Evolutionary conservation across 768 basidiomycete genomes (phyloP).

Genomic region (Agrocybe chaxingu): DNA sequence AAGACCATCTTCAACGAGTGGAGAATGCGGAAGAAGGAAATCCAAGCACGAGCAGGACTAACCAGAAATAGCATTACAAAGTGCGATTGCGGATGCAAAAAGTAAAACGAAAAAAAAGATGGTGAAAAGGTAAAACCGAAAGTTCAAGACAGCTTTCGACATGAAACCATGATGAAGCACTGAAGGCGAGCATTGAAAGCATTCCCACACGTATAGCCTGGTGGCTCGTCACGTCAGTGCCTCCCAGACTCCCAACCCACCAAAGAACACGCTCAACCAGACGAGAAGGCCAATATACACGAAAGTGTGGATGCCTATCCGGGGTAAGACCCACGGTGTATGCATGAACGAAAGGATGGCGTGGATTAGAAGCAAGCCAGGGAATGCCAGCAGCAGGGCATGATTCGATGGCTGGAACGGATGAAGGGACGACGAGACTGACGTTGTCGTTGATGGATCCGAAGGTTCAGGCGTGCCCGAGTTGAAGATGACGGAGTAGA

Average conservation of each 20-base stretch:
- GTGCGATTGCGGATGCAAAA: too few species aligned
- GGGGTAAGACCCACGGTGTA: constrained; percentile 62
- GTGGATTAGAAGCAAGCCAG: constrained; percentile 45
- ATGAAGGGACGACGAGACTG: not conserved
- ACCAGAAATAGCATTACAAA: too few species aligned
- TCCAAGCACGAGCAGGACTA: too few species aligned
- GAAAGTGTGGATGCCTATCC: constrained; percentile 72
- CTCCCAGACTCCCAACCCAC: constrained; percentile 71
- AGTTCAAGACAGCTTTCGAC: too few species aligned
- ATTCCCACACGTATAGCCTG: too few species aligned
- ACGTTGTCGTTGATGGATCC: too few species aligned
- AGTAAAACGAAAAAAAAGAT: too few species aligned
- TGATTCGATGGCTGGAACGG: constrained; percentile 24
- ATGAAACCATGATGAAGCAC: too few species aligned
- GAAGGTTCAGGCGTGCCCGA: not conserved
- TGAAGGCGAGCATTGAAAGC: too few species aligned
- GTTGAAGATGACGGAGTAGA: not conserved
- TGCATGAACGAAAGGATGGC: constrained; percentile 59
- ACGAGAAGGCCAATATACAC: constrained; percentile 69
- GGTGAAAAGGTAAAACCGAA: too few species aligned
- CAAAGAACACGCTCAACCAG: constrained; percentile 67
- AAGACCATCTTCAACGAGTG: too few species aligned
- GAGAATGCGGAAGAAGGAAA: too few species aligned
- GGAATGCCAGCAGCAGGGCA: constrained; percentile 36
- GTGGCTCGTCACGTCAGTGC: constrained; percentile 38